Evolutionary conservation across 2,329 filamentous ascomycete species (phyloP).

Genomic region (Pestalotiopsis sp.): DNA sequence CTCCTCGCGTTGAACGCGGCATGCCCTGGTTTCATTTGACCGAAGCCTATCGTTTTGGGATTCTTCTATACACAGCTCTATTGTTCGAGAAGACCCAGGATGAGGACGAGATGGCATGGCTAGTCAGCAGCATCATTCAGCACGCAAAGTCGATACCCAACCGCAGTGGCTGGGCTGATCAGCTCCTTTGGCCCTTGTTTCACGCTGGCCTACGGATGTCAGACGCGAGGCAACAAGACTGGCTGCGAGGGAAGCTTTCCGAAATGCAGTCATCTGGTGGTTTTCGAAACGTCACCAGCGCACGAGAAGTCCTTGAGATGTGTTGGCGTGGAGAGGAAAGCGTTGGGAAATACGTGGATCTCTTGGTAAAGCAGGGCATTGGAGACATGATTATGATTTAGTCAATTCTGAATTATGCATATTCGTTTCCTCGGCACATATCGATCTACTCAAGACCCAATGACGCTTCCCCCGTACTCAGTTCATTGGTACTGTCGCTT

Average conservation of each 20-base stretch:
- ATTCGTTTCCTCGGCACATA: background rate
- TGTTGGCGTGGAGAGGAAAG: background rate
- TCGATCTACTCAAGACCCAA: background rate
- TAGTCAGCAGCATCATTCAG: background rate
- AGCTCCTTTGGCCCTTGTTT: background rate
- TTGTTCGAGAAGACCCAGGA: background rate
- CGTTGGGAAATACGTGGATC: background rate
- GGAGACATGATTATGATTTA: background rate
- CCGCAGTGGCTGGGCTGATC: background rate
- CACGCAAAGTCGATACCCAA: background rate
- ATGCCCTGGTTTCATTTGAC: background rate
- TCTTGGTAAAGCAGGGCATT: background rate
- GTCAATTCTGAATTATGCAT: background rate
- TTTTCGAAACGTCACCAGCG: background rate
- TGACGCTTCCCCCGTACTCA: background rate
- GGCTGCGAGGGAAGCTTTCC: background rate
- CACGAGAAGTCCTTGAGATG: background rate
- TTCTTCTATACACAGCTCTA: background rate
- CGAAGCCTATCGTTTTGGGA: background rate
- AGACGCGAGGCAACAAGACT: background rate
- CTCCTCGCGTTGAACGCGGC: background rate
- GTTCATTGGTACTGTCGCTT: background rate
- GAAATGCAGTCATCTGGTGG: background rate
- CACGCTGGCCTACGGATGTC: background rate
- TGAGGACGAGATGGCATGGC: background rate